phyloP scores from a whole-genome alignment of 495 filamentous ascomycete species.

The Podospora bellae-mahoneyi region DNA sequence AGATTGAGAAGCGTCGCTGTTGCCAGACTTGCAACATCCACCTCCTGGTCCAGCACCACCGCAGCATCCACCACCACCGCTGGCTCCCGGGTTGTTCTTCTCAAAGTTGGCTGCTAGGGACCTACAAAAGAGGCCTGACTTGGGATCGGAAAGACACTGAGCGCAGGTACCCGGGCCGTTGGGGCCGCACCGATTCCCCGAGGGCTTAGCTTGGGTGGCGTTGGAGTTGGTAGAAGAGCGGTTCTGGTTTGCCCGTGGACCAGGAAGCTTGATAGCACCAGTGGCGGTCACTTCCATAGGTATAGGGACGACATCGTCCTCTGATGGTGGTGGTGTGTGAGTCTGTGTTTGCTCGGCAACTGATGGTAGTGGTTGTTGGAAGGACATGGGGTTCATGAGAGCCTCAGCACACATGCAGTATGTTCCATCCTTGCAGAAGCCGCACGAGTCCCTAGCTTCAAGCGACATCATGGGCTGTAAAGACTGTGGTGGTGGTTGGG shows the following conservation, averaged over 20 bases:
- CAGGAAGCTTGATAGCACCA: constrained; percentile 48
- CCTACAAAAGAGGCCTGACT: constrained; percentile 81
- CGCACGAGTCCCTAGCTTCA: constrained; percentile 59
- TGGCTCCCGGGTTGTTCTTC: constrained; percentile 29
- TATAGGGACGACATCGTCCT: constrained; percentile 53
- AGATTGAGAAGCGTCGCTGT: constrained; percentile 2
- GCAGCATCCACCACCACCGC: constrained; percentile 57
- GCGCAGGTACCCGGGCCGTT: constrained; percentile 77
- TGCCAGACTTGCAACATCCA: constrained; percentile 39
- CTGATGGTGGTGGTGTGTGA: constrained; percentile 65
- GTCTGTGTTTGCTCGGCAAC: constrained; percentile 54
- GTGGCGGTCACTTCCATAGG: constrained; percentile 49
- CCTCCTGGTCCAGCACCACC: constrained; percentile 34
- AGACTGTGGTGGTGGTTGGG: constrained; percentile 25
- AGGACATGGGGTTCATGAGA: constrained; percentile 41
- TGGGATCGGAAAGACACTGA: constrained; percentile 73
- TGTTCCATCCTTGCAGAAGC: constrained; percentile 83
- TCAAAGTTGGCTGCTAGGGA: constrained; percentile 67
- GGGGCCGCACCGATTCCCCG: constrained; percentile 48
- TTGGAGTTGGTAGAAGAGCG: constrained; percentile 7
- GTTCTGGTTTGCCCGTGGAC: constrained; percentile 24
- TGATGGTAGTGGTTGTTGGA: constrained; percentile 14
- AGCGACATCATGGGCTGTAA: constrained; percentile 29
- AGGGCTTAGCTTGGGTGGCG: background rate
- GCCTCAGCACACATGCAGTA: constrained; percentile 82